Conservation (phyloP, 2,329 filamentous ascomycete species). For the Madurella fahalii region DNA sequence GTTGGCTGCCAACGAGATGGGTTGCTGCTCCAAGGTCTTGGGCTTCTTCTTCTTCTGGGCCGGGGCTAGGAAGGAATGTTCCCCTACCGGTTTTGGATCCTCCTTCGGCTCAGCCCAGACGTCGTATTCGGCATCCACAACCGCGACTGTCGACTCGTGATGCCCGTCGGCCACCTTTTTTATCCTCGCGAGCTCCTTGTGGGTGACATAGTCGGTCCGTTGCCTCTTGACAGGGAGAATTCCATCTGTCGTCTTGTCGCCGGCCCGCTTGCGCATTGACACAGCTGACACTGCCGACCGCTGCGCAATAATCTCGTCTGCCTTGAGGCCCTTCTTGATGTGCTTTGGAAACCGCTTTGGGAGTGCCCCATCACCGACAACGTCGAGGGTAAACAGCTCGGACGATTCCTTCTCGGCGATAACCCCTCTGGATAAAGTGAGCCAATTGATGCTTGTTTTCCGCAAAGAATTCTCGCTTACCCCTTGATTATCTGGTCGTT, state of each 20-base stretch:
- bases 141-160: constrained; percentile 49
- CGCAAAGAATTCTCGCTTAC: constrained; percentile 44
- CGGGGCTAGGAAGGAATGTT: constrained; percentile 61
- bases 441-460: not conserved
- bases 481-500: constrained; percentile 90
- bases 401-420: constrained; percentile 77
- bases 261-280: constrained; percentile 69
- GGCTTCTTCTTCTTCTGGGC: constrained; percentile 66
- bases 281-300: constrained; percentile 80
- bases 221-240: constrained; percentile 70
- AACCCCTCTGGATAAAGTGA: constrained; percentile 60
- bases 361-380: constrained; percentile 58
- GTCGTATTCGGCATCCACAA: constrained; percentile 68
- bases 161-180: constrained; percentile 74
- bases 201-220: constrained; percentile 73
- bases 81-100: constrained; percentile 33
- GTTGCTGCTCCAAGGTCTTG: constrained; percentile 67
- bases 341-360: constrained; percentile 48
- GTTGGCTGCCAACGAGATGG: constrained; percentile 76
- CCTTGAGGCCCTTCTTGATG: constrained; percentile 72
- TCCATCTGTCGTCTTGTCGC: constrained; percentile 67
- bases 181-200: constrained; percentile 77
- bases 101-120: constrained; percentile 59
- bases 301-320: constrained; percentile 84
- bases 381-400: constrained; percentile 82